These are phyloP conservation scores for Wallacemonas sp. DNA, from an alignment of 208 protist species.

Conservation along the genomic window DNA sequence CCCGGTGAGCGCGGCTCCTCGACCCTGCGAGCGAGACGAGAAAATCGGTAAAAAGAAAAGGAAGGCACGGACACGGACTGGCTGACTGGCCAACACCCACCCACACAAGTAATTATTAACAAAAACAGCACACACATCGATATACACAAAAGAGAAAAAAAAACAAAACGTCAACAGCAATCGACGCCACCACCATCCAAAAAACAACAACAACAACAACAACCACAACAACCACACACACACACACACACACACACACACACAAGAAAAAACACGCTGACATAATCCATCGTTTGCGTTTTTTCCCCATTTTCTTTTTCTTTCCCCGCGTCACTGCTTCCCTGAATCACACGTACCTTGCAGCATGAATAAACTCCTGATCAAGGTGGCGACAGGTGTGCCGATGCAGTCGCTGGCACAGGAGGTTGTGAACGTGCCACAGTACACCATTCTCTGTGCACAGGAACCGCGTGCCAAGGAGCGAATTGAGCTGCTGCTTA, in stretches of 20 bases:
- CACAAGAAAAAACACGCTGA: background rate
- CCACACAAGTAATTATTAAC: too few relatives aligned
- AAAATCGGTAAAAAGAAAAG: too few relatives aligned
- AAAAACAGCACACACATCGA: too few relatives aligned
- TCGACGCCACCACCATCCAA: too few relatives aligned
- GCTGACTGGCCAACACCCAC: too few relatives aligned
- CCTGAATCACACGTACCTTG: conserved; percentile 13
- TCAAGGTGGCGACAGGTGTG: conserved; percentile 55
- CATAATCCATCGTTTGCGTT: background rate
- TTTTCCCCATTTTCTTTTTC: background rate
- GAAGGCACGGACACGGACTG: too few relatives aligned
- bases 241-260: background rate
- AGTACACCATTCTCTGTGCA: conserved; percentile 85
- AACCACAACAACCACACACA: too few relatives aligned
- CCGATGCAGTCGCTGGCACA: conserved; percentile 59
- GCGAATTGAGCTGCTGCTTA: conserved; percentile 59
- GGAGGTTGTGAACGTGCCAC: conserved; percentile 39
- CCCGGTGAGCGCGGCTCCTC: too few relatives aligned
- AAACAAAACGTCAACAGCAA: too few relatives aligned
- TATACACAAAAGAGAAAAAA: too few relatives aligned
- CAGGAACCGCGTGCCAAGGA: conserved; percentile 59
- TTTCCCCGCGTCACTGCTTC: conserved; percentile 15
- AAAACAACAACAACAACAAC: too few relatives aligned
- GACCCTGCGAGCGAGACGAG: too few relatives aligned
- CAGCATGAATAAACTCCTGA: conserved; percentile 65